phyloP scores from a whole-genome alignment of 2,329 filamentous ascomycete genomes.

The Nemania serpens region DNA sequence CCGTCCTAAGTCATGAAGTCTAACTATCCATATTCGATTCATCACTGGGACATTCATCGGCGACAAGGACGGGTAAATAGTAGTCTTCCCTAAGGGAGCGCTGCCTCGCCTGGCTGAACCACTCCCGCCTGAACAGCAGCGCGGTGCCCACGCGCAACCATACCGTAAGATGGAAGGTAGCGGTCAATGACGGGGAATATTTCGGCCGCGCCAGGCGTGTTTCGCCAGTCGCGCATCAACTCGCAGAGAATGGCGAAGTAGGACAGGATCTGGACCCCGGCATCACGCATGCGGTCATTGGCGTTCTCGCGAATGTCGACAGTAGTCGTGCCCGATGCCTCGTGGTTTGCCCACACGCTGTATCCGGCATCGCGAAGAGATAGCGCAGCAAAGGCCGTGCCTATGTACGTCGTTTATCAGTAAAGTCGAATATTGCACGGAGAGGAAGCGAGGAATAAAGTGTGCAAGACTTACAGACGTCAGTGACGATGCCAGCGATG shows the following conservation, averaged over 20 bases:
- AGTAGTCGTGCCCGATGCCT: constrained; percentile 70
- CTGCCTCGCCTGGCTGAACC: constrained; percentile 59
- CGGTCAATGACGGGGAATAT: constrained; percentile 67
- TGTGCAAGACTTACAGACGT: constrained; percentile 61
- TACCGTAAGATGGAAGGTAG: constrained; percentile 68
- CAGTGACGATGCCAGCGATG: constrained; percentile 72
- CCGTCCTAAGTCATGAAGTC: no score
- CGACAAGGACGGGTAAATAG: background rate
- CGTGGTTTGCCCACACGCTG: constrained; percentile 73
- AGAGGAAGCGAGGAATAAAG: no score
- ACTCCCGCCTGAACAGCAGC: constrained; percentile 65
- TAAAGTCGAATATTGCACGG: background rate
- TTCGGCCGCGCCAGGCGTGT: constrained; percentile 56
- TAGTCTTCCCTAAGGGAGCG: constrained; percentile 5
- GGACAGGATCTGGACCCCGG: constrained; percentile 67
- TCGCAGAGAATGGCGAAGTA: constrained; percentile 69
- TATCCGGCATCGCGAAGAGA: constrained; percentile 73
- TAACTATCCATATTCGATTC: background rate
- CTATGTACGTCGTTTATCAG: constrained; percentile 16
- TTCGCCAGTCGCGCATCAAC: constrained; percentile 73
- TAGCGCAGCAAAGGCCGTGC: constrained; percentile 74
- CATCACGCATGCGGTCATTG: constrained; percentile 68
- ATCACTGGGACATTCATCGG: background rate
- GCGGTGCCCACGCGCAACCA: constrained; percentile 64
- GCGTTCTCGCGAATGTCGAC: constrained; percentile 64